Base-by-base conservation (phyloP, 2,329 filamentous ascomycete species). In the Neonectria sp. region DNA sequence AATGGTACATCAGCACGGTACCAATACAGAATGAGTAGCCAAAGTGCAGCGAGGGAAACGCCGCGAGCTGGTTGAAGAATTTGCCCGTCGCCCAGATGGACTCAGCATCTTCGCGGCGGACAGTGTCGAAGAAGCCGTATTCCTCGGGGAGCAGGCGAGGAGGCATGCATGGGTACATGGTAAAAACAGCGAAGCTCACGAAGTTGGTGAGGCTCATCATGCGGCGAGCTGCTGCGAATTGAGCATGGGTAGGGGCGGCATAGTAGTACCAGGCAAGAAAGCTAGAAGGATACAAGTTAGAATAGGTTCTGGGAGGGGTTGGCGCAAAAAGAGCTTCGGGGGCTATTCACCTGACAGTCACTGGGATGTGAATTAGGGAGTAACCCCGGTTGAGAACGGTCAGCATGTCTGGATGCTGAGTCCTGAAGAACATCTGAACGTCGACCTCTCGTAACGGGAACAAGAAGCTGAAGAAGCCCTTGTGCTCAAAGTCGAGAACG, bases 211-310 rank as follows among this genome's bases (percentile, higher is more conserved):
- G 81, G 21, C 85, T 86, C 82, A 82, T 82, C 72, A 79, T 82
- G 40, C 80, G 80, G 49, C 80, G 80, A 6, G 76, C 80, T 5
- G 75, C 74, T 2, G 79, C 79, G 59, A 82, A 82, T 17, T 80
- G 79, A 25, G 73, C 72, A 59, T 79, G 78, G 2, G 77, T 80
- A 0, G 80, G 80, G 4, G 89, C 88, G 48, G 86, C 84, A 75
- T 88, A 88, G 78, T 90, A 91, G 78, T 89, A 91, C 85, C 87
- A 91, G 49, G 86, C 88, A 59, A 91, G 87, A 76, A 90, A 91
- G 62, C 88, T 89, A 53, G 43, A 33, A 49, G 1, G 17, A 52
- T 35, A 6, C 1, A 31, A 27, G 29, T 63, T 35, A 61, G 55
- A 27, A 55, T 35, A 13, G 3, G 21, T 15, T 21, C 33, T 4